Base-by-base conservation (phyloP, 202 grass and related monocot species). In the Digitaria exilis region DNA sequence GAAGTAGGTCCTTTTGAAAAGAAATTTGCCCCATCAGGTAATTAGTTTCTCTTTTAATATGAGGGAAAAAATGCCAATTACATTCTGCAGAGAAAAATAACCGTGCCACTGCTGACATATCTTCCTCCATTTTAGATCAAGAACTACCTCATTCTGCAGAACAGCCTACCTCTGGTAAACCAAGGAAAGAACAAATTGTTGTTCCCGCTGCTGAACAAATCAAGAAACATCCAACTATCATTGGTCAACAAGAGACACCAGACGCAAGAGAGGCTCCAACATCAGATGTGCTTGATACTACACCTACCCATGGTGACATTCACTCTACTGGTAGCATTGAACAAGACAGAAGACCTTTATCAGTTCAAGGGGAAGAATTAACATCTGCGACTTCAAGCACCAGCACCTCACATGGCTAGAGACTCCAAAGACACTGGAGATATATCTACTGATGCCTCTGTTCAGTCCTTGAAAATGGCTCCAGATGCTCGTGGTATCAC, bases 61-160 rank as follows among this genome's bases (percentile, higher is more conserved):
- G 59, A 31, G 12, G 41, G 52, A 19, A 57, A 56, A 57, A 18
- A 21, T 71, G 15, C 10, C 1, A 25, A 48, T 11, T 19, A 7
- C 25, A 45, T 48, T 30, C 15, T 28, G 16, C 35, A 15, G 0
- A 65, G 13, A 57, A 45, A 68, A 22, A 39, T 64, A 3, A 55
- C 19, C 44, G 9, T 77, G 59, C 75, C 50, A 80, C 13, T 16
- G 51, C 69, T 88, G 43, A 52, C 76, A 75, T 52, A 39, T 31
- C n/a, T 83, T 84, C 46, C 72, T 59, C 19, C 7, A 15, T 80
- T 31, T 59, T 80, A 80, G 69, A 70, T 62, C 61, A 81, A 84
- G 62, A 45, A 57, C 54, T 39, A 69, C 15, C n/a, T 70, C 52
- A 48, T 37, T 55, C 69, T 62, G 21, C 52, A 24, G 52, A 80